These are phyloP conservation scores for Ajuga reptans DNA, from an alignment of 305 asterid genomes.

Conservation along the genomic window DNA sequence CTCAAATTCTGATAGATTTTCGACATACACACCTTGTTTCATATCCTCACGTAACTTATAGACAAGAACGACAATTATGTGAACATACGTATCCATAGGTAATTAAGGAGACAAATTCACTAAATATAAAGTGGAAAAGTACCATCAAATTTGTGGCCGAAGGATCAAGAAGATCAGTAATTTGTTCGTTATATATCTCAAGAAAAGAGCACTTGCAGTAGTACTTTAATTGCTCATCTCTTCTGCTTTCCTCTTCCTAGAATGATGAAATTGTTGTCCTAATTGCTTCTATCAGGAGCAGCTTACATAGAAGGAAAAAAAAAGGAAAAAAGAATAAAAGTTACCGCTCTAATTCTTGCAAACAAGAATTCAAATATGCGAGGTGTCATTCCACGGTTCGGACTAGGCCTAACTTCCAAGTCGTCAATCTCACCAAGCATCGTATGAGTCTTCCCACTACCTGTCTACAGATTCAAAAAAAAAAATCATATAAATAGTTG, in stretches of 20 bases:
- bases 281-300: slow-evolving; percentile 16
- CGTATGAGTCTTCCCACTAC: slow-evolving; percentile 96
- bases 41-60: slow-evolving; percentile 81
- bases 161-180: slow-evolving; percentile 93
- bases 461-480: slow-evolving; percentile 54
- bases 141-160: slow-evolving; percentile 90
- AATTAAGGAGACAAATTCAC: slow-evolving; percentile 2
- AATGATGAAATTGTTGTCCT: slow-evolving; percentile 15
- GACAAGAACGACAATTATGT: slow-evolving; percentile 20
- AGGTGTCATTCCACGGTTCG: slow-evolving; percentile 93
- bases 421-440: slow-evolving; percentile 97
- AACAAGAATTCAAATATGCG: slow-evolving; percentile 93
- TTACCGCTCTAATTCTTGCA: slow-evolving; percentile 94
- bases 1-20: slow-evolving; percentile 82
- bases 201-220: slow-evolving; percentile 91
- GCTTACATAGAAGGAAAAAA: not conserved
- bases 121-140: slow-evolving; percentile 20
- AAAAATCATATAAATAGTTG: not conserved
- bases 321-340: slow-evolving; percentile 14
- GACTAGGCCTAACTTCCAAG: slow-evolving; percentile 66
- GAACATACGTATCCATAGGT: not conserved
- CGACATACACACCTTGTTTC: slow-evolving; percentile 82
- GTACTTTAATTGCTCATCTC: slow-evolving; percentile 71
- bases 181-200: slow-evolving; percentile 93
- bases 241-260: slow-evolving; percentile 87